These are phyloP conservation scores for Aspergillus leporis DNA, from an alignment of 495 filamentous ascomycete species.

Conservation along the genomic window DNA sequence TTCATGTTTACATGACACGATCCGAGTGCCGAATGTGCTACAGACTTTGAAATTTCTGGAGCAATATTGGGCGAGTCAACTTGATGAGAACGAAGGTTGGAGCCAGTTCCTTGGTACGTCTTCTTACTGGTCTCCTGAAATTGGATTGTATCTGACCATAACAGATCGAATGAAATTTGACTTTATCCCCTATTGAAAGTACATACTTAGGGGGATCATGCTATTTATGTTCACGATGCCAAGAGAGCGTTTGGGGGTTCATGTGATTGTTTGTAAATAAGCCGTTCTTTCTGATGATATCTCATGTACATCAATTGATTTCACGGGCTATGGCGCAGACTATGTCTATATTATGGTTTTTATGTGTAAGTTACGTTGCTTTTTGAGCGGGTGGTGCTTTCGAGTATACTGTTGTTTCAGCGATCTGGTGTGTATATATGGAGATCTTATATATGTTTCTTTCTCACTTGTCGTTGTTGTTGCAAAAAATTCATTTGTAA, in stretches of 20 bases:
- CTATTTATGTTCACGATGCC: conserved; percentile 23
- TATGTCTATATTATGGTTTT: not conserved
- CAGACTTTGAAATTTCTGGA: conserved; percentile 48
- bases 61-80: conserved; percentile 43
- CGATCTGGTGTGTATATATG: not conserved
- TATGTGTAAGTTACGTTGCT: not conserved
- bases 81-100: conserved; percentile 46
- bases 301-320: not conserved
- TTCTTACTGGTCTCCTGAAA: not conserved
- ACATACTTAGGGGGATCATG: not conserved
- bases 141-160: conserved; percentile 13
- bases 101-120: conserved; percentile 44
- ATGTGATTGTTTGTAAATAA: not conserved
- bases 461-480: too few species aligned
- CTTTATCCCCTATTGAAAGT: conserved; percentile 45
- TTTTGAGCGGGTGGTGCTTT: not conserved
- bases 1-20: conserved; percentile 42
- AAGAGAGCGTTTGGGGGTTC: conserved; percentile 11
- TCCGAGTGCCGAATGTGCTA: conserved; percentile 47
- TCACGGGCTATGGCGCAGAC: not conserved
- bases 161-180: conserved; percentile 49
- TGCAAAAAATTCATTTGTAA: too few species aligned
- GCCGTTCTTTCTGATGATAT: conserved; percentile 1
- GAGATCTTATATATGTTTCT: not conserved
- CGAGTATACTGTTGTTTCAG: not conserved